phyloP scores from a whole-genome alignment of 257 asterid genomes.

The Solanum virginianum region DNA sequence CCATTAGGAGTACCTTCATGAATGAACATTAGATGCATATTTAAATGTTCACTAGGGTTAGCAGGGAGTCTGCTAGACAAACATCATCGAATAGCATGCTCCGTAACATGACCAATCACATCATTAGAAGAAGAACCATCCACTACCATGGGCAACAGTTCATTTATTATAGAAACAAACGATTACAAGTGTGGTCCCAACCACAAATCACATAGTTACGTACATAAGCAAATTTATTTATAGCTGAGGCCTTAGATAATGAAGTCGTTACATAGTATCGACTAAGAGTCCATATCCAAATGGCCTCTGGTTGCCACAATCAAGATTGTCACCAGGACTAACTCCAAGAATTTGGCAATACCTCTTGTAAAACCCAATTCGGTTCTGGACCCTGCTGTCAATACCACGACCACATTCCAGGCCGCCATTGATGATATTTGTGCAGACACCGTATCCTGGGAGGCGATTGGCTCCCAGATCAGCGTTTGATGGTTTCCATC shows the following conservation, averaged over 20 bases:
- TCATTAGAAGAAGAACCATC: not conserved
- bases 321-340: slow-evolving; percentile 9
- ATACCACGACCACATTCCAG: slow-evolving; percentile 17
- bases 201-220: not conserved
- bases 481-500: slow-evolving; percentile 8
- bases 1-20: too few species aligned
- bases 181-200: not conserved
- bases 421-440: slow-evolving; percentile 30
- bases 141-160: not conserved
- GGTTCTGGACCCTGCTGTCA: not conserved
- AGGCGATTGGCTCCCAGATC: slow-evolving; percentile 6
- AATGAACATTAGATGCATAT: too few species aligned
- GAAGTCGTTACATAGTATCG: not conserved
- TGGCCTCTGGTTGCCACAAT: slow-evolving; percentile 12
- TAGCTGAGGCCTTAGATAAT: not conserved
- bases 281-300: not conserved
- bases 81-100: too few species aligned
- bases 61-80: too few species aligned
- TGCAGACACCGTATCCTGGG: slow-evolving; percentile 22
- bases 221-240: not conserved
- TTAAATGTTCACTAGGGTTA: too few species aligned
- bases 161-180: not conserved
- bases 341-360: slow-evolving; percentile 9
- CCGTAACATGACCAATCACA: not conserved
- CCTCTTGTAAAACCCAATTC: slow-evolving; percentile 19